Percentiles rank a stretch among this genome's conserved stretches.
Conservation (phyloP, 306 rosid genomes). For the Sechiopsis laciniata region DNA sequence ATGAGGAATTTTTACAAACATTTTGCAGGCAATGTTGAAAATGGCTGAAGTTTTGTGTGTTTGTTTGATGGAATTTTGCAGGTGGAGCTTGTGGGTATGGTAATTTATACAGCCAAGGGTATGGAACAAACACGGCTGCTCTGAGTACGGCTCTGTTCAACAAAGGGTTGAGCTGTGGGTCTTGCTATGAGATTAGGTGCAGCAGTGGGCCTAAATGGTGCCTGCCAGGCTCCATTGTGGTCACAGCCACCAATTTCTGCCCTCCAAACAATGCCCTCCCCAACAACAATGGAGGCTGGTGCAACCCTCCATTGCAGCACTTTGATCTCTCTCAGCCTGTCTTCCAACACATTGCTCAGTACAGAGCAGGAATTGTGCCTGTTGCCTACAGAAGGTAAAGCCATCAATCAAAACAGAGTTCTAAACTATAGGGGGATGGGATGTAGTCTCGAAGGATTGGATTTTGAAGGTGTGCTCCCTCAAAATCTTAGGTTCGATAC, state of each 20-base stretch:
- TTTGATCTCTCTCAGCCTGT: conserved; percentile 95
- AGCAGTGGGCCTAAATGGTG: conserved; percentile 67
- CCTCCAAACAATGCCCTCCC: conserved; percentile 67
- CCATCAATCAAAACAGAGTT: neutral
- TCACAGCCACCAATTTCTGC: conserved; percentile 96
- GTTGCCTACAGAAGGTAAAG: conserved; percentile 79
- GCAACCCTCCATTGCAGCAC: conserved; percentile 93
- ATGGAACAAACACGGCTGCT: conserved; percentile 98
- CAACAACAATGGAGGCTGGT: conserved; percentile 66
- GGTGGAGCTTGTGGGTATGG: conserved; percentile 99
- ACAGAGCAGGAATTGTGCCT: conserved; percentile 88
- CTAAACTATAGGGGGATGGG: neutral
- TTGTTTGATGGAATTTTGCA: conserved; percentile 12
- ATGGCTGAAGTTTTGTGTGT: conserved; percentile 7
- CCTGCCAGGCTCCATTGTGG: conserved; percentile 79
- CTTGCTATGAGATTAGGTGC: conserved; percentile 81
- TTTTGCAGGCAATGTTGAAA: neutral
- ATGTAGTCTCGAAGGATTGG: too few species aligned
- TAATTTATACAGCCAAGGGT: conserved; percentile 90
- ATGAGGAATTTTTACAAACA: neutral
- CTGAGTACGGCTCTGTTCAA: conserved; percentile 91
- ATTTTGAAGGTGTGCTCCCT: too few species aligned
- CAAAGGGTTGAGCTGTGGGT: conserved; percentile 86
- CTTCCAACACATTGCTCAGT: conserved; percentile 84
- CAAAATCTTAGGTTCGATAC: too few species aligned